phyloP scores from a whole-genome alignment of 2,329 filamentous ascomycete species.

The Exophiala sp. region DNA sequence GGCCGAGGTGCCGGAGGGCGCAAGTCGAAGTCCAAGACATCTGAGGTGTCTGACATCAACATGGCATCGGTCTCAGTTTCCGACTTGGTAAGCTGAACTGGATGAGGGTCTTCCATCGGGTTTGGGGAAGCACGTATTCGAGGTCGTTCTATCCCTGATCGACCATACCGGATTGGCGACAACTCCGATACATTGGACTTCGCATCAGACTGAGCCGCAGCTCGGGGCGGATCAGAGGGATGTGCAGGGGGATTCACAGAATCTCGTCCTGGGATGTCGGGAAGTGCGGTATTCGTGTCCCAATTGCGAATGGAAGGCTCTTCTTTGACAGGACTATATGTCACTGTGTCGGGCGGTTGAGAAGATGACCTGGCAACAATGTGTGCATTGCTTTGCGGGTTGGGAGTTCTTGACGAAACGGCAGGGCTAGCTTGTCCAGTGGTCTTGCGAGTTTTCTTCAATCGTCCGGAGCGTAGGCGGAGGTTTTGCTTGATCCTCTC shows the following conservation, averaged over 20 bases:
- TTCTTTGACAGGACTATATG: slow-evolving; percentile 1
- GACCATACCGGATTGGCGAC: slow-evolving; percentile 1
- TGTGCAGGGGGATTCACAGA: not conserved
- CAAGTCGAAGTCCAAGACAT: slow-evolving; percentile 34
- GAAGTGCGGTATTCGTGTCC: slow-evolving; percentile 2
- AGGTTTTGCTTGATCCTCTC: slow-evolving; percentile 28
- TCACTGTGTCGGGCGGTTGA: not conserved
- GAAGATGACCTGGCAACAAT: not conserved
- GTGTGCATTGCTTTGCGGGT: slow-evolving; percentile 2
- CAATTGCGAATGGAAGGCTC: slow-evolving; percentile 5
- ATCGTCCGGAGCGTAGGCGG: slow-evolving; percentile 26
- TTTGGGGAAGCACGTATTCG: not conserved
- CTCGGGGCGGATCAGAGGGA: slow-evolving; percentile 6
- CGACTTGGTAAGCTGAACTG: slow-evolving; percentile 9
- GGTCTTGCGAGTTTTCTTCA: slow-evolving; percentile 22
- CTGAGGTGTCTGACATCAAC: slow-evolving; percentile 10
- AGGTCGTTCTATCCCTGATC: slow-evolving; percentile 11
- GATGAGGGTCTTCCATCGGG: not conserved
- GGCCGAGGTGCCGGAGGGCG: slow-evolving; percentile 37
- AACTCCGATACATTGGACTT: not conserved
- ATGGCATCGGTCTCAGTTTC: slow-evolving; percentile 5
- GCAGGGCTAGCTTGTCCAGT: not conserved
- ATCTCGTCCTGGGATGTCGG: not conserved
- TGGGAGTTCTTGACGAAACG: not conserved
- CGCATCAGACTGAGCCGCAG: slow-evolving; percentile 4